Evolutionary conservation across 2,329 filamentous ascomycete species (phyloP), one percentile per base, ranked within the genome.

Genomic region (Fusarium dimerum): DNA sequence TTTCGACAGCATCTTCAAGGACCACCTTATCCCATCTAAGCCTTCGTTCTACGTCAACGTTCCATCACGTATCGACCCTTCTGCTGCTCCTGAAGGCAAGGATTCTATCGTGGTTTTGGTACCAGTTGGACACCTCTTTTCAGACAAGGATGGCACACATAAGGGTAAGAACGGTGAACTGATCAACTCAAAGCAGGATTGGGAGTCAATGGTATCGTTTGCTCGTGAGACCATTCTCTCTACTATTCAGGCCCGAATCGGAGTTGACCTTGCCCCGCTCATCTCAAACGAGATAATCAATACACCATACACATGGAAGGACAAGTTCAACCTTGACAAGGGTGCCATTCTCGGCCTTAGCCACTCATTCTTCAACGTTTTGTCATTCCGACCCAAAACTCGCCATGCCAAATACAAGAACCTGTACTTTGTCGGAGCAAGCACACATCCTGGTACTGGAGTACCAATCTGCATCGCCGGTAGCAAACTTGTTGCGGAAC

Each of bases 1-100:
- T n/a, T 91, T 91, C 63, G 87, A 91, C 68, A 80, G 81, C 52
- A 91, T 91, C 53, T 91, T 92, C 77, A 83, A 87, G 58, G 74
- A 82, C 30, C 84, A 90, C 54, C 72, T 78, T 3, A 82, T 91
- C 9, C 88, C 88, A 1, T 68, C 78, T 2, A 78, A 90, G 52
- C 88, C 88, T 0, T 87, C 82, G 50, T 92, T 91, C 74, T 91
- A 91, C 70, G 81, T 91, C 70, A 90, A 91, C 65, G 87, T 91
- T 0, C 88, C 88, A 1, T 87, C 81, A 43, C 79, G 87, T 12
- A 78, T 90, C 8, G 88, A 91, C 58, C 74, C 83, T 0, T 79
- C 79, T 0, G 88, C 88, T 1, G 87, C 88, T 0, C 88, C 88
- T 0, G 68, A 76, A 3, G 84, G 80, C 1, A 81, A 80, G 60